Evolutionary conservation across 495 filamentous ascomycete species (phyloP).

Genomic region (Hypoxylon intermedium): DNA sequence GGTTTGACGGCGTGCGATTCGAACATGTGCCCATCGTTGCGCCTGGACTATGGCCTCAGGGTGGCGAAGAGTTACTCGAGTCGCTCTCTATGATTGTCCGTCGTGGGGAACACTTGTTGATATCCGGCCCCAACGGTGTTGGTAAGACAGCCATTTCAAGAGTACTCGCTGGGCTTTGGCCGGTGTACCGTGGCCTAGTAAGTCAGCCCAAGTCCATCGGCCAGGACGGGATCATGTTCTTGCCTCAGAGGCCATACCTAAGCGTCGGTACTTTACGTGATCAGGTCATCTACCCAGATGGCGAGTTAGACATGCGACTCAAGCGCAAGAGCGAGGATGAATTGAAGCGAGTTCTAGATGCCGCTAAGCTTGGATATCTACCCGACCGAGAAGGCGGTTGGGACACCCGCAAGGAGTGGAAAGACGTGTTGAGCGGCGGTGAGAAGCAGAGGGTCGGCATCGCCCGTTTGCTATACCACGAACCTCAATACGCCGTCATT

Average conservation of each 20-base stretch:
- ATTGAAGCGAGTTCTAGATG: slow-evolving; percentile 77
- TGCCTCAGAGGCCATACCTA: slow-evolving; percentile 93
- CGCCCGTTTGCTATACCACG: slow-evolving; percentile 90
- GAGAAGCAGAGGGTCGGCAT: slow-evolving; percentile 97
- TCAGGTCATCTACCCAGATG: slow-evolving; percentile 98
- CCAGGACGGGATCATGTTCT: slow-evolving; percentile 95
- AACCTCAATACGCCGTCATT: slow-evolving; percentile 90
- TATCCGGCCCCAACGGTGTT: slow-evolving; percentile 93
- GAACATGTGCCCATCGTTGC: slow-evolving; percentile 94
- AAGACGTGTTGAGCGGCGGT: slow-evolving; percentile 94
- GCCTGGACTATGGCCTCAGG: slow-evolving; percentile 79
- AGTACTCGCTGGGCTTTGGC: slow-evolving; percentile 93
- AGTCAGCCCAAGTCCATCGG: slow-evolving; percentile 81
- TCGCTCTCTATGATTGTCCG: slow-evolving; percentile 86
- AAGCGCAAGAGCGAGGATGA: slow-evolving; percentile 75
- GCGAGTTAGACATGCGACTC: slow-evolving; percentile 90
- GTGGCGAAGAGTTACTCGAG: slow-evolving; percentile 90
- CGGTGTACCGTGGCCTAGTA: slow-evolving; percentile 88
- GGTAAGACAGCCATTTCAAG: slow-evolving; percentile 92
- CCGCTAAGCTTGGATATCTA: slow-evolving; percentile 85
- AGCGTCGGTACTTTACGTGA: slow-evolving; percentile 94
- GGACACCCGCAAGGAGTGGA: slow-evolving; percentile 98
- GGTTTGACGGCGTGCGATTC: slow-evolving; percentile 91
- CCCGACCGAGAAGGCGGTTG: slow-evolving; percentile 93
- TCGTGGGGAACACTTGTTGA: slow-evolving; percentile 88